Percentiles rank a stretch among this genome's conserved stretches.
These are phyloP conservation scores for Geotrichum restrictum DNA, from an alignment of 1,139 yeast genomes.

Conservation along the genomic window DNA sequence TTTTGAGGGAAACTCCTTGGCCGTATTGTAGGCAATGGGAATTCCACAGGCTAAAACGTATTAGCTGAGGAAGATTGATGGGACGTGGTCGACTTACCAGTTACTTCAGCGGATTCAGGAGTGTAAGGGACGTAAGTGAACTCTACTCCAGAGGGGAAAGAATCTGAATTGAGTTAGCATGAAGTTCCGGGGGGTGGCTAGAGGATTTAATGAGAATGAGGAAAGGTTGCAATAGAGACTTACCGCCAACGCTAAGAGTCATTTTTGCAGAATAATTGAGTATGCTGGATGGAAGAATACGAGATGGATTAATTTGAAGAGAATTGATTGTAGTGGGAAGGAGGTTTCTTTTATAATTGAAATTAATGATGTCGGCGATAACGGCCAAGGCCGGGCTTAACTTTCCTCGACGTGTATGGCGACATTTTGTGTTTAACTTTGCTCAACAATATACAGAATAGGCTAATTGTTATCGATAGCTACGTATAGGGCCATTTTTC, in stretches of 20 bases:
- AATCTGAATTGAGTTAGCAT: constrained; percentile 35
- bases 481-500: too few relatives aligned
- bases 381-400: too few relatives aligned
- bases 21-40: constrained; percentile 52
- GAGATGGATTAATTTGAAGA: too few relatives aligned
- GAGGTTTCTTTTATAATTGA: background rate
- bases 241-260: constrained; percentile 20
- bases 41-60: constrained; percentile 44
- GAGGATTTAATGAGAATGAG: background rate
- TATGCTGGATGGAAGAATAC: background rate
- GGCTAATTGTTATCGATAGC: too few relatives aligned
- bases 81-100: constrained; percentile 52
- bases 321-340: background rate
- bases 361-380: too few relatives aligned
- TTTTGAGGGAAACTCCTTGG: constrained; percentile 47
- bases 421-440: too few relatives aligned
- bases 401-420: background rate
- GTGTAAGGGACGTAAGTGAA: constrained; percentile 57
- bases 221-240: background rate
- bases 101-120: constrained; percentile 43
- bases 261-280: constrained; percentile 4
- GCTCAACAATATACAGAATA: too few relatives aligned
- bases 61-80: constrained; percentile 40
- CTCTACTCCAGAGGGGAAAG: constrained; percentile 51
- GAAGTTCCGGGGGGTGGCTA: too few relatives aligned